Percentiles rank a stretch among this genome's conserved stretches.
Evolutionary conservation across 495 filamentous ascomycete genomes (phyloP).

Genomic region (Cetradonia linearis): DNA sequence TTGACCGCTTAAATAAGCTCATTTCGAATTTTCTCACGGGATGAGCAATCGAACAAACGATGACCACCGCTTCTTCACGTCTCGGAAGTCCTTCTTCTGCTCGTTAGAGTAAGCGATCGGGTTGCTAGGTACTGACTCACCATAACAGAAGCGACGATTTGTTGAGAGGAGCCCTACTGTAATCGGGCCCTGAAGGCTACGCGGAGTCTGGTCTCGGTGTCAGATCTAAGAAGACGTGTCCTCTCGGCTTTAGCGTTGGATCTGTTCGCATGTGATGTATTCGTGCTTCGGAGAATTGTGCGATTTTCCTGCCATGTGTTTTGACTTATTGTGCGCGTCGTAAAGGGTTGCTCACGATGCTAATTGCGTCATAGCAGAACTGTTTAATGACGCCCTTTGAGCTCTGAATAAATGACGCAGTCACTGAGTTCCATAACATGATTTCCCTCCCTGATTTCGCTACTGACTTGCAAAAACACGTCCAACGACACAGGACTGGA

Average conservation of each 20-base stretch:
- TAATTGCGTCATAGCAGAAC: no score
- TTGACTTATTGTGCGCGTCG: neutral
- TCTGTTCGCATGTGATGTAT: neutral
- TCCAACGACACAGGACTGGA: neutral
- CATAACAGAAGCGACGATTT: neutral
- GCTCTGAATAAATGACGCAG: neutral
- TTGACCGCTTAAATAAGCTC: no score
- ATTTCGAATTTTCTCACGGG: no score
- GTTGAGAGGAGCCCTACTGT: neutral
- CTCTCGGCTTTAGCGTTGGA: neutral
- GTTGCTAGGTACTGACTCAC: neutral
- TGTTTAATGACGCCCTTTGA: neutral
- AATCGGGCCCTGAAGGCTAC: neutral
- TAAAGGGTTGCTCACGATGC: neutral
- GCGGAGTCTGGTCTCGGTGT: neutral
- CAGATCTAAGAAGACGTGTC: neutral
- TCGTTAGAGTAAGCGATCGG: no score
- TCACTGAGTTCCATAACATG: neutral
- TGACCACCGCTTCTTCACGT: no score
- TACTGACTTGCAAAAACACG: neutral
- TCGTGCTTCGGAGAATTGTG: neutral
- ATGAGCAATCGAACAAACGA: no score
- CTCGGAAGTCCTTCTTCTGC: no score
- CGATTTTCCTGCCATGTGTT: neutral
- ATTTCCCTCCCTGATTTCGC: neutral